Base-by-base conservation (phyloP, 768 basidiomycete genomes). In the Leccinum longicurvipes region DNA sequence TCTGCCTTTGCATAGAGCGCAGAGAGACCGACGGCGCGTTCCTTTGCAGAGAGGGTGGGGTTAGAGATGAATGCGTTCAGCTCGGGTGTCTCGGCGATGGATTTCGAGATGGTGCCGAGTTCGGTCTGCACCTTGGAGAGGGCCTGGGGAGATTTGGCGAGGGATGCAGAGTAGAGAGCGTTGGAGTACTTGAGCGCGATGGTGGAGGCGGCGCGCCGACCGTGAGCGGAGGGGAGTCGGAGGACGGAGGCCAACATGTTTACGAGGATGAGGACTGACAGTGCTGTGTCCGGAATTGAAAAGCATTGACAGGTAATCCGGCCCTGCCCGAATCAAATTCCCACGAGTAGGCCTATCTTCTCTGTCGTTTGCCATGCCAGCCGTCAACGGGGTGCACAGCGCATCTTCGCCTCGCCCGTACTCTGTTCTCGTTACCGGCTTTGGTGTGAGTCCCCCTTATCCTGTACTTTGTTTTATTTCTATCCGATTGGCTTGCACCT, bases 71-170 rank as follows among this genome's bases (percentile, higher is more conserved):
- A 91, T 4, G 82, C 71, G 56, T 74, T 75, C 63, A 93, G 72
- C 63, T 86, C 84, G 54, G 86, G 78, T 56, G 82, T 79, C 34
- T 79, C 75, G 67, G 82, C 79, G 72, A 98, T 82, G 70, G 86
- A 77, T 68, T 79, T 79, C 61, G 85, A 77, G 71, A 98, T 82
- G 62, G 75, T 73, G 64, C 74, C 76, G 61, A 98, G 84, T 70
- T 98, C 97, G 47, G 84, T 68, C 73, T 94, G 90, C 65, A 98
- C 91, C 70, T 89, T 86, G 74, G 73, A 85, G 73, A 98, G 87
- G 47, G 83, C 81, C 69, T 85, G 82, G 24, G 91, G 86, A 3
- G 93, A 94, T 76, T 89, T 89, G 61, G 83, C 77, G 66, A 93
- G 84, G 8, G 91, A 88, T 32, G 91, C 91, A 39, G 82, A 81